Evolutionary conservation across 805 yeast species (phyloP).

Genomic region (Wickerhamiella bombiphila): DNA sequence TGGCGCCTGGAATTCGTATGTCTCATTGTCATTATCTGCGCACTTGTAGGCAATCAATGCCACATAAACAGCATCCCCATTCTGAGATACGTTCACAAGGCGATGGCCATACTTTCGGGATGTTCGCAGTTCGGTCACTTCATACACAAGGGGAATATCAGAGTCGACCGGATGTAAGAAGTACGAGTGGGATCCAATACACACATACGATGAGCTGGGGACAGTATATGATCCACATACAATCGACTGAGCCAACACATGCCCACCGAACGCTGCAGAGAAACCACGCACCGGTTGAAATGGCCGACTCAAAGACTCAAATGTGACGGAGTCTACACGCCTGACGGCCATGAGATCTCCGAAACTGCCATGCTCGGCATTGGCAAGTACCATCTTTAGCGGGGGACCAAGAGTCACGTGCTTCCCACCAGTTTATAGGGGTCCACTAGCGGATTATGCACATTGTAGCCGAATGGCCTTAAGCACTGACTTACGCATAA

Average conservation of each 20-base stretch:
- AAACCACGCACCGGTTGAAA: slow-evolving; percentile 17
- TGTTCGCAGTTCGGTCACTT: slow-evolving; percentile 17
- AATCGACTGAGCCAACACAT: slow-evolving; percentile 19
- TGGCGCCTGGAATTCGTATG: slow-evolving; percentile 10
- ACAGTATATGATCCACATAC: slow-evolving; percentile 18
- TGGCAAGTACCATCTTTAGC: too few species aligned
- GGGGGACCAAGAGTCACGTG: too few species aligned
- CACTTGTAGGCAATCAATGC: slow-evolving; percentile 13
- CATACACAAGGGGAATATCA: slow-evolving; percentile 19
- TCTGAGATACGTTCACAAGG: slow-evolving; percentile 19
- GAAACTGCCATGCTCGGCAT: slow-evolving; percentile 3
- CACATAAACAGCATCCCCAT: slow-evolving; percentile 8
- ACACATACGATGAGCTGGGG: slow-evolving; percentile 8
- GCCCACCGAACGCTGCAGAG: slow-evolving; percentile 21
- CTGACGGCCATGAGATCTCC: slow-evolving; percentile 8
- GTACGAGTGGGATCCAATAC: slow-evolving; percentile 19
- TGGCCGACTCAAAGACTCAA: slow-evolving; percentile 16
- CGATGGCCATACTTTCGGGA: slow-evolving; percentile 15
- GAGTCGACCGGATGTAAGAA: slow-evolving; percentile 20
- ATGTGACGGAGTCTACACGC: slow-evolving; percentile 3
- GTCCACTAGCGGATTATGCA: too few species aligned
- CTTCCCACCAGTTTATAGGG: too few species aligned
- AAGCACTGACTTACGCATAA: too few species aligned
- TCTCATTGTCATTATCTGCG: slow-evolving; percentile 3
- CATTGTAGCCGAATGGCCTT: too few species aligned